Evolutionary conservation across 1,139 yeast species (phyloP).

Genomic region (Hemisphaericaspora xylanilytica): DNA sequence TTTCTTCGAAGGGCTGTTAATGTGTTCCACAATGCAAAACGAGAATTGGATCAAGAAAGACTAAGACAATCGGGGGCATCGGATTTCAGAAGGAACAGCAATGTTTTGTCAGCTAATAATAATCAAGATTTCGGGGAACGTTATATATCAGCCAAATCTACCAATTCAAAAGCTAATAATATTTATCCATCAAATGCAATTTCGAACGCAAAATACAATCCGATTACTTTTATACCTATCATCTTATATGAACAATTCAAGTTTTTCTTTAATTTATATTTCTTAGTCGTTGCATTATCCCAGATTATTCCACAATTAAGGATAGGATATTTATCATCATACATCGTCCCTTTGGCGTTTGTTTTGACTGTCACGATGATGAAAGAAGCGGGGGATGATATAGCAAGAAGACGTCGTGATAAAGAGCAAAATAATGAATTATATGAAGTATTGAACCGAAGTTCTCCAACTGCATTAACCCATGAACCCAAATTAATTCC

Average conservation of each 20-base stretch:
- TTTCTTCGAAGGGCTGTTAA: slow-evolving; percentile 17
- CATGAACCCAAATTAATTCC: slow-evolving; percentile 42
- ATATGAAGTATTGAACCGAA: slow-evolving; percentile 64
- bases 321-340: slow-evolving; percentile 90
- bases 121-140: slow-evolving; percentile 22
- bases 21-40: slow-evolving; percentile 26
- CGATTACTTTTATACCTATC: slow-evolving; percentile 82
- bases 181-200: slow-evolving; percentile 74
- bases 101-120: slow-evolving; percentile 2
- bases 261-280: slow-evolving; percentile 91
- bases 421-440: slow-evolving; percentile 81
- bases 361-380: slow-evolving; percentile 90
- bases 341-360: slow-evolving; percentile 90
- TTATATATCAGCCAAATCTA: slow-evolving; percentile 38
- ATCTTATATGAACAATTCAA: slow-evolving; percentile 94
- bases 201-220: slow-evolving; percentile 92
- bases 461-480: slow-evolving; percentile 17
- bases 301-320: slow-evolving; percentile 89
- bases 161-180: slow-evolving; percentile 18
- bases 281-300: slow-evolving; percentile 87
- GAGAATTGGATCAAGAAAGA: slow-evolving; percentile 28
- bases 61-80: slow-evolving; percentile 15
- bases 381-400: slow-evolving; percentile 94
- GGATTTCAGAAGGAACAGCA: slow-evolving; percentile 10
- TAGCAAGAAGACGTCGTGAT: slow-evolving; percentile 86